A percentile compares a stretch with the other conserved stretches of the same genome.
These are phyloP conservation scores for Golubevia sp. DNA, from an alignment of 1,284 basidiomycete genomes.

Conservation along the genomic window DNA sequence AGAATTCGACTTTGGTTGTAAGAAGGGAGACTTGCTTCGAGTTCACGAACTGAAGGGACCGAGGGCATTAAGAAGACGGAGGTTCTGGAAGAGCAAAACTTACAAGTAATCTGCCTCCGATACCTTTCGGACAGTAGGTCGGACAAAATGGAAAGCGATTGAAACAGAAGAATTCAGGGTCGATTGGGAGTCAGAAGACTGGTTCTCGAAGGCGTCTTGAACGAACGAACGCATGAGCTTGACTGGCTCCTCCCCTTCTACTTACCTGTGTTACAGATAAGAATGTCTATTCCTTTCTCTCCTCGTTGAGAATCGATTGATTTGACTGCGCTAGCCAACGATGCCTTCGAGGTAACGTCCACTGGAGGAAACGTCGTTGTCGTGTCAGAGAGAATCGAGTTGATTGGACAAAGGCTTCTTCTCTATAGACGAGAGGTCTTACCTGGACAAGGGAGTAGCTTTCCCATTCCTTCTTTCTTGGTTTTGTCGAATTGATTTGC, in stretches of 20 bases:
- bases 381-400: too few relatives aligned
- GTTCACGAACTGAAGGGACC: too few relatives aligned
- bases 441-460: slow-evolving; percentile 12
- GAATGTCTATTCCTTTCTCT: slow-evolving; percentile 12
- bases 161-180: too few relatives aligned
- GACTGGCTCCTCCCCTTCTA: too few relatives aligned
- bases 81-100: too few relatives aligned
- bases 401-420: too few relatives aligned
- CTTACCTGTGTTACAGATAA: slow-evolving; percentile 22
- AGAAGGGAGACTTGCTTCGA: not conserved
- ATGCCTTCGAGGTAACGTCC: slow-evolving; percentile 24
- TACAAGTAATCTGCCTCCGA: slow-evolving; percentile 18
- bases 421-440: not conserved
- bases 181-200: too few relatives aligned
- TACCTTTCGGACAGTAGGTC: too few relatives aligned
- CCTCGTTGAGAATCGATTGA: slow-evolving; percentile 13
- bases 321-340: slow-evolving; percentile 9
- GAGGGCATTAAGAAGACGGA: too few relatives aligned
- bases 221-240: too few relatives aligned
- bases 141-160: too few relatives aligned
- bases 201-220: too few relatives aligned
- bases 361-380: not conserved
- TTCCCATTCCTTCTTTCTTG: slow-evolving; percentile 5
- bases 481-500: not conserved
- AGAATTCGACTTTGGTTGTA: not conserved